Evolutionary conservation across 2,329 filamentous ascomycete genomes (phyloP), one percentile per base, ranked within the genome.

Genomic region (Fusarium dimerum): DNA sequence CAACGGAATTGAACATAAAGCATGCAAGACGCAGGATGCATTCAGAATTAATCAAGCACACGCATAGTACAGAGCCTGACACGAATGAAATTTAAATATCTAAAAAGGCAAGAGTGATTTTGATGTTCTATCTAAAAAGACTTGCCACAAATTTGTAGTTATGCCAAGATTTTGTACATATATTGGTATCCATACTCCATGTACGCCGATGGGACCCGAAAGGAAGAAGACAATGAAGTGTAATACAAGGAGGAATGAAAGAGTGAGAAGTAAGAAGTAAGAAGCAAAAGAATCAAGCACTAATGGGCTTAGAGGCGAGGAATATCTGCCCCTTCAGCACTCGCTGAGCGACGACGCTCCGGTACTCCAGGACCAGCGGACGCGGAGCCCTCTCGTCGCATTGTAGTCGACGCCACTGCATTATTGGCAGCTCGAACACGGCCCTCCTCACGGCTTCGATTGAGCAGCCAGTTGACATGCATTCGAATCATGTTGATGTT

Each of bases 401-500:
- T 61, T 13, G 54, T 64, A 6, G 67, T 59, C 20, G 68, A 59
- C 3, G 65, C 61, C 3, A 64, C 71, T 4, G 71, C 66, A 29
- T 56, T 72, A 47, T 71, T 73, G 40, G 71, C 70, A 1, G 72
- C 71, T 52, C 72, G 62, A 36, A 72, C 66, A 17, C 74, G 70
- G 1, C 71, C 75, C 60, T 80, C 78, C 56, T 80, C 77, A 10
- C 78, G 69, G 52, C 76, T 76, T 55, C 77, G 73, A 54, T 80
- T 81, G 66, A 83, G 76, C 29, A 84, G 73, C 80, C 80, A 83
- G 51, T 79, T 78, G 42, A 83, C 78, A 57, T 84, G 80, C 80
- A 84, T 83, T 48, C 78, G 76, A 41, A 84, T 74, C 60, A 83
- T 79, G 46, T 81, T 81, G 54, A 83, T 72, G 57, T 78, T 83